Base-by-base conservation (phyloP, 169 alveolate genomes). In the Theileria equi region DNA sequence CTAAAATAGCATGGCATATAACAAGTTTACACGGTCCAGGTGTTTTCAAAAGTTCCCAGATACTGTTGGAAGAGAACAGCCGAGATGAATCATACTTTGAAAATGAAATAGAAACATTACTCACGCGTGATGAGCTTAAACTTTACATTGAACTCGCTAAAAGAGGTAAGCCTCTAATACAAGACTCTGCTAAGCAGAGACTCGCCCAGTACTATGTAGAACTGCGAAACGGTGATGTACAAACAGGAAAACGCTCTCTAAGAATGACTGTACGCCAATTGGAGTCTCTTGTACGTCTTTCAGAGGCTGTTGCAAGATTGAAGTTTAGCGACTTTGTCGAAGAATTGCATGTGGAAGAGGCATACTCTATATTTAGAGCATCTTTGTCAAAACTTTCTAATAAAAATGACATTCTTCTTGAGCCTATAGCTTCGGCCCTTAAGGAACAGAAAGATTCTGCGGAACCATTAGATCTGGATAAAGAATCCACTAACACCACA, bases 221-320 rank as follows among this genome's bases (percentile, higher is more conserved):
- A 63, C 85, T 95, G 47, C 90, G 99, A 66, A 82, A 91, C 40
- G 90, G 90, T 26, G 98, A 96, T 48, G 84, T 85, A 43, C 88
- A 91, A 10, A 77, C 92, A 25, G 89, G 94, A 57, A 88, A 86
- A 50, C 86, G 94, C 68, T 91, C 95, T 28, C 83, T 96, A 67
- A 90, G 98, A 74, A 95, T 95, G 80, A 96, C 99, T 25, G 98
- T 95, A 16, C 91, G 99, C 68, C 96, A 94, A 80, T 88, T 96
- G 68, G 99, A 96, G 71, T 89, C 97, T 21, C 89, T 96, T 60
- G 92, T 96, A 32, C 63, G 99, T 64, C 90, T 96, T 25, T 88
- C 96, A 44, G 98, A 95, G 73, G 98, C 98, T 1, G 85, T 95
- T 35, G 98, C 99, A 6, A 93, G 95, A 71, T 93, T 95, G 21